Evolutionary conservation across 192 early-diverging fungal genomes (phyloP).

Genomic region (Coemansia sp.): DNA sequence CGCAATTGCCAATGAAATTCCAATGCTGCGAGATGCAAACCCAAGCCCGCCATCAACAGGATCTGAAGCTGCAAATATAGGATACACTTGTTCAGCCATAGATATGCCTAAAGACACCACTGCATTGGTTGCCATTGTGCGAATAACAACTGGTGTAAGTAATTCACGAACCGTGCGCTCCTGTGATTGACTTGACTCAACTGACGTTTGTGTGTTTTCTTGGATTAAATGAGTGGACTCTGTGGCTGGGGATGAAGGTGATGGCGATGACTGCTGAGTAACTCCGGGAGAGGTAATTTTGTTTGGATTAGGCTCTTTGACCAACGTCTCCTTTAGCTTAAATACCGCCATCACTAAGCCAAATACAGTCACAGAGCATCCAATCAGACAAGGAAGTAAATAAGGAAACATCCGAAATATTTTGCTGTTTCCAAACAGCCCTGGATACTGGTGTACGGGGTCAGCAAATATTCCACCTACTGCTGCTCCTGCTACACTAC

Average conservation of each 20-base stretch:
- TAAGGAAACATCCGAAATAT: slow-evolving; percentile 75
- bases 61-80: slow-evolving; percentile 46
- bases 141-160: slow-evolving; percentile 32
- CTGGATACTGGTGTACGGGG: slow-evolving; percentile 68
- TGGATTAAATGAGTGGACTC: slow-evolving; percentile 9
- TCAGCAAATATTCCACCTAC: slow-evolving; percentile 80
- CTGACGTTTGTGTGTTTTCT: neutral
- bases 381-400: slow-evolving; percentile 78
- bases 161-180: slow-evolving; percentile 19
- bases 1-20: slow-evolving; percentile 47
- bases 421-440: slow-evolving; percentile 56
- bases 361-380: slow-evolving; percentile 60
- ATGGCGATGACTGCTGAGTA: neutral
- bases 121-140: slow-evolving; percentile 26
- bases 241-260: neutral
- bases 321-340: slow-evolving; percentile 64
- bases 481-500: slow-evolving; percentile 63
- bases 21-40: slow-evolving; percentile 50
- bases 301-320: slow-evolving; percentile 6
- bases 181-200: neutral
- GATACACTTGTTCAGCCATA: slow-evolving; percentile 37
- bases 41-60: slow-evolving; percentile 56
- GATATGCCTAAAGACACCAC: slow-evolving; percentile 22
- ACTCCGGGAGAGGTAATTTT: neutral
- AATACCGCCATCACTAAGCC: slow-evolving; percentile 66